Conservation (phyloP, 257 asterid species). For the Nicotiana sylvestris region DNA sequence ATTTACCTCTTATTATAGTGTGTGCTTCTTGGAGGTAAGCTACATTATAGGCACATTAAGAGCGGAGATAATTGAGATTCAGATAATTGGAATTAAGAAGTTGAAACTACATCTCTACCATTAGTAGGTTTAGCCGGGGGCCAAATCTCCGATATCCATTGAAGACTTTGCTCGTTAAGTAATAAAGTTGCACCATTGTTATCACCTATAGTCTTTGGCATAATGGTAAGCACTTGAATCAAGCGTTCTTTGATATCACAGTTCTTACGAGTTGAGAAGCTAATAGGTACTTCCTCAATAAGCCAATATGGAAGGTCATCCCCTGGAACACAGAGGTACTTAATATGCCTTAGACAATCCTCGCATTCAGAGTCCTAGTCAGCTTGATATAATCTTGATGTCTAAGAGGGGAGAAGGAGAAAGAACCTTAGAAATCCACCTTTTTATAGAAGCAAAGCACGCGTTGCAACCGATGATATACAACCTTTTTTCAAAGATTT, state of each 20-base stretch:
- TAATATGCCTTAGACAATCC: constrained; percentile 24
- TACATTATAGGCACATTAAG: no score
- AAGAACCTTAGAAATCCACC: constrained; percentile 24
- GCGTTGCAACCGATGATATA: constrained; percentile 21
- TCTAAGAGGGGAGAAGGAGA: not conserved
- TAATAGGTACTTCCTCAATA: constrained; percentile 19
- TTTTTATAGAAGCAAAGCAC: constrained; percentile 9
- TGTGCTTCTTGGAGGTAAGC: no score
- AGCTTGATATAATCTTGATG: not conserved
- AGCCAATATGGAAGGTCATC: constrained; percentile 29
- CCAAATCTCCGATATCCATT: no score
- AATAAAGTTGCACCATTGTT: no score
- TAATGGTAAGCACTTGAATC: no score
- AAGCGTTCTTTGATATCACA: not conserved
- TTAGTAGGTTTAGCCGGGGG: no score
- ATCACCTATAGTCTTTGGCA: no score
- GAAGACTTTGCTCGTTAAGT: no score
- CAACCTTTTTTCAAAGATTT: constrained; percentile 25
- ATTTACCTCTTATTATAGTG: no score
- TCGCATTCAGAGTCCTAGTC: constrained; percentile 1
- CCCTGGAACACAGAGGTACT: constrained; percentile 25
- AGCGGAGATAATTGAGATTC: no score
- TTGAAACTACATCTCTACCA: no score
- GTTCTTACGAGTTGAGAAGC: constrained; percentile 15
- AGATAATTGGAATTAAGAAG: no score